Base-by-base conservation (phyloP, 768 basidiomycete species). In the Butyriboletus loyo region DNA sequence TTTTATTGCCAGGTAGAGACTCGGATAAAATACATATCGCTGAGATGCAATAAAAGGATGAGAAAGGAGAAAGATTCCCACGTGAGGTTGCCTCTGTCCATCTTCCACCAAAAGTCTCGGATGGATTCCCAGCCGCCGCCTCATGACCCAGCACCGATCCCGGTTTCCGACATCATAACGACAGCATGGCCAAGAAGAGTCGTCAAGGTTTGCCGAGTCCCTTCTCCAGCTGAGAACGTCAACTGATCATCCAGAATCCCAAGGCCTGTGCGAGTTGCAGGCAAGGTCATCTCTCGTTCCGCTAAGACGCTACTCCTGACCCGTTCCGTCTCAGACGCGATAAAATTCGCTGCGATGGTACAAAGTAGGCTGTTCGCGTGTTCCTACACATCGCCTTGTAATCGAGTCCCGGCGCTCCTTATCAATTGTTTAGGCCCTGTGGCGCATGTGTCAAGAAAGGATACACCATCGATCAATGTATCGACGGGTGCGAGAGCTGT, bases 191-290 rank as follows among this genome's bases (percentile, higher is more conserved):
- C 79, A 31, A 73, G 76, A 71, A 75, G 79, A 62, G 74, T 76
- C 49, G 61, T 72, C n/a, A 82, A 81, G 73, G 81, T 77, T 72
- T 66, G 48, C 59, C 59, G 52, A 54, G 49, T 50, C 32, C 47
- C 45, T 58, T 30, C 37, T 49, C 48, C 28, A 44, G 28, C 21
- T 22, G 32, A 34, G 8, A 40, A 34, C 49, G 4, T 46, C 48
- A n/a, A 11, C 58, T 67, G 27, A 69, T 50, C 21, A 39, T 5
- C 47, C 32, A 22, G 14, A 9, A 46, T 38, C 39, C 7, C 22
- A 42, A 83, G 82, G 82, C 82, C 38, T 84, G 82, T 66, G 79
- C 81, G 13, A 79, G 73, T 46, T 84, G 82, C 76, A 81, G 82
- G 82, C 69, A 53, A 42, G 45, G 31, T 52, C 44, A 15, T 42